Percentiles rank a stretch among this genome's conserved stretches.
Evolutionary conservation across 257 asterid genomes (phyloP).

Genomic region (Oldenlandia corymbosa): DNA sequence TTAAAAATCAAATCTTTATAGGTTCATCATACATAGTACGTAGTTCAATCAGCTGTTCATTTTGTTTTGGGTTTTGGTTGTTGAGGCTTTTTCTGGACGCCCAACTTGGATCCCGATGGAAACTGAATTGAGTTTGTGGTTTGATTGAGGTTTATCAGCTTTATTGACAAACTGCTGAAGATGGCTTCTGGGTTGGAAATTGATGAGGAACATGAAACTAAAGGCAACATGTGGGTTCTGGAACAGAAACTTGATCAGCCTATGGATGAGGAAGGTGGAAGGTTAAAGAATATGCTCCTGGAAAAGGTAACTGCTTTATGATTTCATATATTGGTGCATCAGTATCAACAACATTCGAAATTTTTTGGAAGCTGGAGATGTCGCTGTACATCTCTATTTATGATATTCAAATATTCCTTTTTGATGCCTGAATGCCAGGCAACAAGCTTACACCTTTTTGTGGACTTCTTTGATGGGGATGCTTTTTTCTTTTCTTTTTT

Average conservation of each 20-base stretch:
- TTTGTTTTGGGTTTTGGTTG: neutral
- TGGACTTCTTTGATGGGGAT: no score
- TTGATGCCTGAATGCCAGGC: no score
- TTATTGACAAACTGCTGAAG: conserved; percentile 16
- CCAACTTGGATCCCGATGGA: neutral
- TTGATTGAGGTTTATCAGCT: conserved; percentile 11
- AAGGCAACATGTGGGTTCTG: conserved; percentile 95
- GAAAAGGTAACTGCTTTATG: conserved; percentile 54
- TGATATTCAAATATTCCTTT: no score
- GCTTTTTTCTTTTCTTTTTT: neutral
- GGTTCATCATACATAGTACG: neutral
- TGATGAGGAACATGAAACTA: conserved; percentile 50
- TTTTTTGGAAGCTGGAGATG: no score
- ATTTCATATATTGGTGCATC: no score
- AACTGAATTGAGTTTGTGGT: conserved; percentile 5
- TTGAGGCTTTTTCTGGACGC: neutral
- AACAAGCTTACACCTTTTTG: no score
- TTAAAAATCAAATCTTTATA: conserved; percentile 13
- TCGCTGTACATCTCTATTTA: no score
- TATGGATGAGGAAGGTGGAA: conserved; percentile 98
- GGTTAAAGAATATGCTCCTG: conserved; percentile 71
- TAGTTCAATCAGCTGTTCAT: neutral
- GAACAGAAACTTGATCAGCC: conserved; percentile 98
- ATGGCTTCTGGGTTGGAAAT: conserved; percentile 53
- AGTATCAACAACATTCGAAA: no score